Conservation (phyloP, 352 stramenopile genomes). For the Sclerospora graminicola region DNA sequence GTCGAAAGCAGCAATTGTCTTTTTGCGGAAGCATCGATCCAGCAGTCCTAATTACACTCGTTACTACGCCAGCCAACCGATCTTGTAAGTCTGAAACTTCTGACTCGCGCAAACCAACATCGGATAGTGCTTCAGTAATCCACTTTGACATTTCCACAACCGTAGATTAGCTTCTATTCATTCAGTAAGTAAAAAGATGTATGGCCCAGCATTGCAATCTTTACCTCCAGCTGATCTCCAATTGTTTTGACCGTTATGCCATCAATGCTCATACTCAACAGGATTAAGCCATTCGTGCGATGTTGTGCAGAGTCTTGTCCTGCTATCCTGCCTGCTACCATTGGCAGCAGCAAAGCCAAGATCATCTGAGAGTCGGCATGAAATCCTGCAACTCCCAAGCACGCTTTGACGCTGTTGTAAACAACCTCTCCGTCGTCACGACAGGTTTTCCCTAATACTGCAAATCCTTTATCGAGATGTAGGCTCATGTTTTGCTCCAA, state of each 20-base stretch:
- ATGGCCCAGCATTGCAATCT: neutral
- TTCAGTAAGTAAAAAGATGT: neutral
- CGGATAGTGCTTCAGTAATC: slow-evolving; percentile 66
- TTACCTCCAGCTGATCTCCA: slow-evolving; percentile 44
- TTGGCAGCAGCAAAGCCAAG: slow-evolving; percentile 57
- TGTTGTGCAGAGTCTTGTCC: slow-evolving; percentile 73
- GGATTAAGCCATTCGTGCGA: slow-evolving; percentile 64
- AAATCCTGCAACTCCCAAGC: slow-evolving; percentile 48
- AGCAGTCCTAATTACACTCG: slow-evolving; percentile 50
- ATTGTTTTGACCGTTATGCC: slow-evolving; percentile 62
- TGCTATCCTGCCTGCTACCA: slow-evolving; percentile 51
- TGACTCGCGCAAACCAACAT: slow-evolving; percentile 55
- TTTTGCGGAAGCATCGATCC: slow-evolving; percentile 26
- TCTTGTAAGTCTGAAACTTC: slow-evolving; percentile 64
- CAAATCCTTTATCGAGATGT: slow-evolving; percentile 66
- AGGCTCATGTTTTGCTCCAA: slow-evolving; percentile 57
- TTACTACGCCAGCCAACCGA: slow-evolving; percentile 47
- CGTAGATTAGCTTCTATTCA: slow-evolving; percentile 1
- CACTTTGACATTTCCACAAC: slow-evolving; percentile 17
- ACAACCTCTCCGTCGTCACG: slow-evolving; percentile 63
- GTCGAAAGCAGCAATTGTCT: slow-evolving; percentile 46
- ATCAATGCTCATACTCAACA: slow-evolving; percentile 73
- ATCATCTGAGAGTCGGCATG: slow-evolving; percentile 70
- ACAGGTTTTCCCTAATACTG: slow-evolving; percentile 58
- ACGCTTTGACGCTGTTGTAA: slow-evolving; percentile 49